Conservation (phyloP, 306 rosid species). For the Urtica urens region DNA sequence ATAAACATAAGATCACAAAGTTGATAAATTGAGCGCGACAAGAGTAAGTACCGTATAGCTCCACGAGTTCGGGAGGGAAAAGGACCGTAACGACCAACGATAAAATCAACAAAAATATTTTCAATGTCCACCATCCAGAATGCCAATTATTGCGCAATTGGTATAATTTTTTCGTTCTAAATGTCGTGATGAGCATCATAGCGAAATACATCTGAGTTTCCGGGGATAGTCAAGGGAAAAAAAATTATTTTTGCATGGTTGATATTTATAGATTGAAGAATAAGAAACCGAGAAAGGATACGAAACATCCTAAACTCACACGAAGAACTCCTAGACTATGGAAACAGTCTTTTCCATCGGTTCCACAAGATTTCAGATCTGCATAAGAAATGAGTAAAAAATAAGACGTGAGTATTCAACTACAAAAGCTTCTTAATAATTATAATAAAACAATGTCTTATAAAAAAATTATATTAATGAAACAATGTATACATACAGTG, state of each 20-base stretch:
- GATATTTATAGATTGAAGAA: not conserved
- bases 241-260: not conserved
- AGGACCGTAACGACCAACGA: constrained; percentile 52
- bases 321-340: constrained; percentile 70
- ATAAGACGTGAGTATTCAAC: not conserved
- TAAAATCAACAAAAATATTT: constrained; percentile 37
- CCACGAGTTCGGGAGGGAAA: constrained; percentile 41
- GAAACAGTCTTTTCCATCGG: constrained; percentile 50
- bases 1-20: not conserved
- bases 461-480: not conserved
- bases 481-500: constrained; percentile 32
- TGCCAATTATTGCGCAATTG: constrained; percentile 62
- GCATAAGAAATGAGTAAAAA: constrained; percentile 11
- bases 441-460: too few species aligned
- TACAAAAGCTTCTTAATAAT: too few species aligned
- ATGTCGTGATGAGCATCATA: constrained; percentile 60
- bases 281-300: constrained; percentile 29
- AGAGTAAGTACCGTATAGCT: constrained; percentile 47
- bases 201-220: constrained; percentile 59
- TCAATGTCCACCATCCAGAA: constrained; percentile 65
- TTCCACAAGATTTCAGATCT: constrained; percentile 71
- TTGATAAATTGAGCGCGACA: too few species aligned
- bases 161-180: constrained; percentile 46
- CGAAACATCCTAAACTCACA: constrained; percentile 74
- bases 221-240: not conserved